Percentiles rank a stretch among this genome's conserved stretches.
These are phyloP conservation scores for Corynespora cassiicola DNA, from an alignment of 2,329 filamentous ascomycete genomes.

Conservation along the genomic window DNA sequence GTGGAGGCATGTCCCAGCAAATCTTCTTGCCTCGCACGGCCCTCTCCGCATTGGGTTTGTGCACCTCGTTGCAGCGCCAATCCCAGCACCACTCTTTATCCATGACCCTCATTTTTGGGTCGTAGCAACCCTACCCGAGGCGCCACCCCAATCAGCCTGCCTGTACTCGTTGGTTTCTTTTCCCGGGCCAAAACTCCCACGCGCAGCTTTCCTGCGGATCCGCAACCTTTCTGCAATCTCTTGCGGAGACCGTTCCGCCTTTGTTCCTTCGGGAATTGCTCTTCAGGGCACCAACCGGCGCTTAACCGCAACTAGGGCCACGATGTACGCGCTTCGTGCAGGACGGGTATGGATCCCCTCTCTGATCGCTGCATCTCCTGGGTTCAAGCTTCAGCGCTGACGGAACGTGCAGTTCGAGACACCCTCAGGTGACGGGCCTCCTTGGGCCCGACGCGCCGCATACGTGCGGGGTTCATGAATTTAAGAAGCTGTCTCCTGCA, in stretches of 20 bases:
- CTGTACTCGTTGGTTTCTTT: conserved; percentile 12
- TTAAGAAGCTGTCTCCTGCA: conserved; percentile 29
- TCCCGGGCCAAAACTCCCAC: conserved; percentile 9
- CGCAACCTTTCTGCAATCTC: conserved; percentile 26
- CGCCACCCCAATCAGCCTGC: conserved; percentile 28
- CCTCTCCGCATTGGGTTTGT: conserved; percentile 30
- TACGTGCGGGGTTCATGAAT: conserved; percentile 38
- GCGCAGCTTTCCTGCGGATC: conserved; percentile 35
- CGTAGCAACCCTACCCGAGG: conserved; percentile 16
- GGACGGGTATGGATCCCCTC: conserved; percentile 30
- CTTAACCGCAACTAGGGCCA: conserved; percentile 14
- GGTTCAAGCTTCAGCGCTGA: conserved; percentile 19
- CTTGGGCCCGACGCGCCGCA: conserved; percentile 24
- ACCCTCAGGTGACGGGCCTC: conserved; percentile 29
- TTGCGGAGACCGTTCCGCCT: conserved; percentile 13
- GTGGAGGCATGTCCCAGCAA: conserved; percentile 22
- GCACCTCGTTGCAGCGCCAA: conserved; percentile 24
- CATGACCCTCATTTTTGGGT: conserved; percentile 26
- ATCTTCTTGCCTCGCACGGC: conserved; percentile 15
- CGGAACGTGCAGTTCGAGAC: conserved; percentile 17
- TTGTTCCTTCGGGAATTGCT: conserved; percentile 10
- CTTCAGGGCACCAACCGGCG: conserved; percentile 14
- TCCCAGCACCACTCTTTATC: conserved; percentile 23
- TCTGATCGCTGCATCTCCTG: conserved; percentile 25
- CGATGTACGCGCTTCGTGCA: conserved; percentile 16